Evolutionary conservation across 2,329 filamentous ascomycete genomes (phyloP).

Genomic region (Verruconis gallopava): DNA sequence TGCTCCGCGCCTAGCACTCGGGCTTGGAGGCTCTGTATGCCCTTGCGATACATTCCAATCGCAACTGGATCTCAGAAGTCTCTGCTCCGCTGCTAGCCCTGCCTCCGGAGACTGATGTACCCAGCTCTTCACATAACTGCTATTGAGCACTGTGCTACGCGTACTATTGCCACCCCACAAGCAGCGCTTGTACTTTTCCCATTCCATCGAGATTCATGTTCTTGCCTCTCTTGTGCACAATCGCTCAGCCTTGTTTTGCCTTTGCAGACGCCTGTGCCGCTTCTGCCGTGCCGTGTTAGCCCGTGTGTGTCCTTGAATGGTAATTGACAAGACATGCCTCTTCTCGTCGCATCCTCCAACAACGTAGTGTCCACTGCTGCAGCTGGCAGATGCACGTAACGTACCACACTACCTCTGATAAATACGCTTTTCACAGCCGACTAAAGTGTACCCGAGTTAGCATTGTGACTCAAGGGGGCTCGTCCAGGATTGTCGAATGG

Average conservation of each 20-base stretch:
- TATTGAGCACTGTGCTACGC: too few relatives aligned
- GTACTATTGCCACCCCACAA: background rate
- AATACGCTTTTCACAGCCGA: slow-evolving; percentile 90
- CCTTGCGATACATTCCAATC: too few relatives aligned
- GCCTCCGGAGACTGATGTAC: too few relatives aligned
- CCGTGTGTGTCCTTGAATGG: background rate
- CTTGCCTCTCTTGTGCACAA: background rate
- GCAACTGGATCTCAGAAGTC: too few relatives aligned
- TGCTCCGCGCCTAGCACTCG: too few relatives aligned
- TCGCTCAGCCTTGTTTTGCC: slow-evolving; percentile 18
- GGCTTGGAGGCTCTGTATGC: too few relatives aligned
- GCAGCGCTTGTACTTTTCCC: background rate
- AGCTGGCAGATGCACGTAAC: slow-evolving; percentile 80
- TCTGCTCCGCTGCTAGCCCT: too few relatives aligned
- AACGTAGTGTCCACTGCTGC: slow-evolving; percentile 73
- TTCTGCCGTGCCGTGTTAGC: slow-evolving; percentile 12
- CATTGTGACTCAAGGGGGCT: too few relatives aligned
- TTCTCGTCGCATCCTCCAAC: slow-evolving; percentile 79
- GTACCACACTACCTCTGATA: slow-evolving; percentile 81
- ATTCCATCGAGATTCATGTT: background rate
- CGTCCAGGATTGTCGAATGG: too few relatives aligned
- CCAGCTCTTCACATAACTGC: too few relatives aligned
- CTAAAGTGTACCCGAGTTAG: too few relatives aligned
- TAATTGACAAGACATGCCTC: slow-evolving; percentile 43
- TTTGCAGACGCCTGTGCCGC: slow-evolving; percentile 22